Base-by-base conservation (phyloP, 345 rosid species). In the Acer saccharum region DNA sequence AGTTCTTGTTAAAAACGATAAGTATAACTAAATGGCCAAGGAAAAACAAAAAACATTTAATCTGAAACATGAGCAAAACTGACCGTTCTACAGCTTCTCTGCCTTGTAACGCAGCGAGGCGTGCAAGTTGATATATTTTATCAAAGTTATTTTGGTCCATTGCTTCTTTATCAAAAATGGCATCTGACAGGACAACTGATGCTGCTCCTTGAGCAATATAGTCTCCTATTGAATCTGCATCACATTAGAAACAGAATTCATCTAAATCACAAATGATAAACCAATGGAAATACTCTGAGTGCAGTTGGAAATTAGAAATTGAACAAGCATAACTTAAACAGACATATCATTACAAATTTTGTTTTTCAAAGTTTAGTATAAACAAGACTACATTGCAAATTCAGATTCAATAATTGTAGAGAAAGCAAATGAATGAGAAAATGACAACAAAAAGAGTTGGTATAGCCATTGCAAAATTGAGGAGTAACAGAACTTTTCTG, bases 131-230 rank as follows among this genome's bases (percentile, higher is more conserved):
- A 82, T 81, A 50, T 76, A 89, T 65, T 58, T 12, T 76, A 68
- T 77, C 46, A 61, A 84, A 69, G 80, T 89, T 75, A 27, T 71
- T 78, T 55, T 69, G 77, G 69, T 39, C 29, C 85, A 86, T 86
- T 65, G 88, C 87, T 27, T 66, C 84, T 71, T 85, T 86, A 79
- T 78, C 64, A 63, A 89, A 87, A 71, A 86, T 88, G 75, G 91
- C 87, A 78, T 86, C 90, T 0, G 91, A 89, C 48, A 89, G 74
- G 66, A 89, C 88, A 44, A 88, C 93, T n/a, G 91, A 76, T 55
- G 85, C 72, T 72, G 92, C 92, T 72, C 90, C 92, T 55, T 46
- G 61, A 50, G 76, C 77, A 66, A 89, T 86, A 68, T 86, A 89
- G 20, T 83, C 86, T 41, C 78, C 84, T 27, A 84, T 65, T 20